Base-by-base conservation (phyloP, 768 basidiomycete species). In the Calocybe indica region DNA sequence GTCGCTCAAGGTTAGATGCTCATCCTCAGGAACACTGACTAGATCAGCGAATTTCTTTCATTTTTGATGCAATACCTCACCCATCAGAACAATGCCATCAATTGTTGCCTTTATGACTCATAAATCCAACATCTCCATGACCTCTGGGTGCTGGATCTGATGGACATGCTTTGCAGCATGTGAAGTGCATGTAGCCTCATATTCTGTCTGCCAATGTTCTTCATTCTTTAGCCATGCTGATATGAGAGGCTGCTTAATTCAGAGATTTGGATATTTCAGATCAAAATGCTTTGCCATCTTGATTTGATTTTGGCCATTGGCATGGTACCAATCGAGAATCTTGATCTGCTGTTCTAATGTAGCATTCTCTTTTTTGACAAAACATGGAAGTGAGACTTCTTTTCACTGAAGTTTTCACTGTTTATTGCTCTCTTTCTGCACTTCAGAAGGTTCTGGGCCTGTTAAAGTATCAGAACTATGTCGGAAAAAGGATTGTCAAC, bases 41-140 rank as follows among this genome's bases (percentile, higher is more conserved):
- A 61, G 47, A 11, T 69, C 58, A 5, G 65, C 65, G 63, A 74
- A 72, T 2, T 2, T 1, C 2, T 9, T 56, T 62, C 65, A 70
- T 51, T 73, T 71, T 30, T 64, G 55, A 0, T 41, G 38, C 37
- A 74, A 51, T 8, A 69, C 60, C n/a, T 62, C 62, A 1, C 68
- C 64, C 30, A 57, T 72, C 11, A 75, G 29, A 0, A 58, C 12
- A n/a, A 73, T 43, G 2, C 46, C 46, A 47, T 68, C 58, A 1
- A 31, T 31, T 62, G 64, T 63, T 12, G 65, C 70, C 40, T 68
- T 62, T 14, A 51, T 52, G 7, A 70, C 59, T 68, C 70, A 72
- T 0, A 69, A 48, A 1, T 65, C 53, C 54, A 71, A 36, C 63
- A 67, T 67, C 28, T 69, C 61, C 0, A 51, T 51, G 1, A 72